phyloP scores from a whole-genome alignment of 2,329 filamentous ascomycete genomes.

The Aureobasidium sp. region DNA sequence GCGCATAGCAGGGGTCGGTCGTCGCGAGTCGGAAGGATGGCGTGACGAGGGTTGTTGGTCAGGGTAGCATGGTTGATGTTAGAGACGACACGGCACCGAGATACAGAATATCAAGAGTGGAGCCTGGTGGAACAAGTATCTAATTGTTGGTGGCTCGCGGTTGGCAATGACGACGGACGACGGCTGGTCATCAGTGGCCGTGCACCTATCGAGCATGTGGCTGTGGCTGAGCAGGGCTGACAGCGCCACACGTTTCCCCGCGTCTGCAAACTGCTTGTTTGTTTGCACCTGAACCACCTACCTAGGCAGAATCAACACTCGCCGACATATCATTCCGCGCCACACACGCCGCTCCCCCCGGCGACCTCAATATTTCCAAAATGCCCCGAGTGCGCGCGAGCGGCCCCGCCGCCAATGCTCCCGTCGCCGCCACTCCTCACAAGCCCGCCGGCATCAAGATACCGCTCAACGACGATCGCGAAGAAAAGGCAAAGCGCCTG shows the following conservation, averaged over 20 bases:
- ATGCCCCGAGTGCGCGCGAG: constrained; percentile 29
- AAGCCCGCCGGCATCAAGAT: constrained; percentile 61
- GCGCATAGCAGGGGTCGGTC: not conserved
- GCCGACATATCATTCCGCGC: not conserved
- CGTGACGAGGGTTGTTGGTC: not conserved
- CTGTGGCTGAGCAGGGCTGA: not conserved
- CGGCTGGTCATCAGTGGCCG: not conserved
- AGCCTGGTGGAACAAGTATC: not conserved
- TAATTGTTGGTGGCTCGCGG: too few relatives aligned
- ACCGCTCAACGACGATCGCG: constrained; percentile 89
- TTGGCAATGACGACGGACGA: not conserved
- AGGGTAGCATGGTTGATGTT: not conserved
- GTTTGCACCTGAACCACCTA: not conserved
- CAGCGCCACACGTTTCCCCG: not conserved
- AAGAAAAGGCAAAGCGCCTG: constrained; percentile 82
- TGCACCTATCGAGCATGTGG: not conserved
- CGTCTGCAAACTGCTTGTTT: constrained; percentile 1
- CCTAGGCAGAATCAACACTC: not conserved
- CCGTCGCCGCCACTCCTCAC: constrained; percentile 41
- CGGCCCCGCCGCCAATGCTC: constrained; percentile 36
- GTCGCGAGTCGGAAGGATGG: not conserved
- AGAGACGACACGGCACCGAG: not conserved
- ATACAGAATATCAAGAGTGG: too few relatives aligned
- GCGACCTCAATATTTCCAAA: constrained; percentile 24
- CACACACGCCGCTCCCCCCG: not conserved